Base-by-base conservation (phyloP, 1,139 yeast genomes). In the Geotrichum candidum region DNA sequence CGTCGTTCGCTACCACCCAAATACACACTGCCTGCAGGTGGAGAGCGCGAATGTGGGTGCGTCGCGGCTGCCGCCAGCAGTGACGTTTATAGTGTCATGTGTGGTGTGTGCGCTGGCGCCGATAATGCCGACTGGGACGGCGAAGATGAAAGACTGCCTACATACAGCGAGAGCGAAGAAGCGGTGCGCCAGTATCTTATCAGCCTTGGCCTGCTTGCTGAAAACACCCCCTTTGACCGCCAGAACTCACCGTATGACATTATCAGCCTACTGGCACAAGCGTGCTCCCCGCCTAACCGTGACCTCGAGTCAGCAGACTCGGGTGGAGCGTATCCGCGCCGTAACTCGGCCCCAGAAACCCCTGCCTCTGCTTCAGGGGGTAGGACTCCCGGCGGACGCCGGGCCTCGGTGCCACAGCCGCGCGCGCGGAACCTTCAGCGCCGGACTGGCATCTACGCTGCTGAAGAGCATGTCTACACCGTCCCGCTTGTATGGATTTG, bases 1-100 rank as follows among this genome's bases (percentile, higher is more conserved):
- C 68, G 72, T 46, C 67, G 66, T 27, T 66, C 68, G 51, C 66
- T 72, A 41, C 73, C 75, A 4, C 75, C 75, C 1, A 65, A 67
- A 7, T 71, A 71, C 63, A 18, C 13, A 11, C 15, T 38, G 4
- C 56, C 55, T 1, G 3, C 51, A n/a, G 22, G 51, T 23, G 35
- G 51, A 10, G 51, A 38, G 33, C 53, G 55, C 23, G 13, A 29
- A 15, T 25, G 45, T 6, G 56, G 45, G 25, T 53, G 55, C 22
- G 11, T 25, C 10, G 54, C 41, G 23, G 35, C 45, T 6, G 25
- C 38, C 38, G 54, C 33, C 48, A 13, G 35, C 18, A 11, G 5
- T n/a, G 27, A 18, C 52, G 9, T 27, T 22, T 35, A 13, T 13
- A 31, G 31, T 27, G 46, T 41, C 27, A 54, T 38, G 56, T 45